These are phyloP conservation scores for Hypoxylon sp. DNA, from an alignment of 2,329 filamentous ascomycete genomes.

Conservation along the genomic window DNA sequence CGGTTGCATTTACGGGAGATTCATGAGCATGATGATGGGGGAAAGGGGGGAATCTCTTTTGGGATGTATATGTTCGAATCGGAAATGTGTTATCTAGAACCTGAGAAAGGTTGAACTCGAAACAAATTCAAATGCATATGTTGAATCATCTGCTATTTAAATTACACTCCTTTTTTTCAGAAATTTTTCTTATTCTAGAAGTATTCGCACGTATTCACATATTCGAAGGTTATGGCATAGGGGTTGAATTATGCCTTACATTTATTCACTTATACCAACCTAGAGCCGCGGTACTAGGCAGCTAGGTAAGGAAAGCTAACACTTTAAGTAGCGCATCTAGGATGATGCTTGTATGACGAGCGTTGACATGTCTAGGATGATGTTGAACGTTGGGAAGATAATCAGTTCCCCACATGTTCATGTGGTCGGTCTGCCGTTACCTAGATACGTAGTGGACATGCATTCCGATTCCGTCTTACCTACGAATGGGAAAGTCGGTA, in stretches of 20 bases:
- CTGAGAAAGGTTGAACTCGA: conserved; percentile 11
- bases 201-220: conserved; percentile 7
- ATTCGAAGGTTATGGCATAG: conserved; percentile 13
- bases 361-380: conserved; percentile 14
- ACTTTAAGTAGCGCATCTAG: neutral
- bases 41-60: conserved; percentile 29
- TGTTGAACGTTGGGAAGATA: conserved; percentile 1
- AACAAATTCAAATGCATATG: conserved; percentile 30
- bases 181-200: neutral
- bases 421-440: conserved; percentile 18
- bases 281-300: neutral
- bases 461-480: neutral
- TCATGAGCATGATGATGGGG: conserved; percentile 48
- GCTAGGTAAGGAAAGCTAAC: neutral
- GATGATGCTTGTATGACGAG: conserved; percentile 32
- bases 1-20: conserved; percentile 48
- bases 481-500: conserved; percentile 1
- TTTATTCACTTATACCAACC: conserved; percentile 4
- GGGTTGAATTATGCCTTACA: conserved; percentile 10
- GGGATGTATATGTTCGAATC: conserved; percentile 40
- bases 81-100: conserved; percentile 16
- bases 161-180: neutral
- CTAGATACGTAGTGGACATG: no score
- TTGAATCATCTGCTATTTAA: conserved; percentile 15
- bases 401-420: conserved; percentile 36